Evolutionary conservation across 805 yeast species (phyloP).

Genomic region (Lipomyces sp.): DNA sequence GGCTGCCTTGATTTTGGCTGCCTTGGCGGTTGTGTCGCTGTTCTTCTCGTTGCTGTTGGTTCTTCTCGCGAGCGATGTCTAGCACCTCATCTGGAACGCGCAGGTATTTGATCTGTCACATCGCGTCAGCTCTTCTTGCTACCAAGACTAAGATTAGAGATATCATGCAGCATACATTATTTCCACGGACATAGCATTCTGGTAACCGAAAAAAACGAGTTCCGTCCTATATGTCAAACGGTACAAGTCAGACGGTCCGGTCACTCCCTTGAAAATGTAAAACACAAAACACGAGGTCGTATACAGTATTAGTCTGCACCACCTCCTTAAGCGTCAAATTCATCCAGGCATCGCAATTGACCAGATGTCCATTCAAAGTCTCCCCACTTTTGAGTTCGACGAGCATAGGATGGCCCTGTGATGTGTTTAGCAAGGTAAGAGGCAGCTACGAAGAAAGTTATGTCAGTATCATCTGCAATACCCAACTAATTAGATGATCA

Average conservation of each 20-base stretch:
- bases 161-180: constrained; percentile 53
- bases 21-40: constrained; percentile 26
- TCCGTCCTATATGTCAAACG: constrained; percentile 44
- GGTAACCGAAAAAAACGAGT: constrained; percentile 59
- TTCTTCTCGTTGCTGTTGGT: constrained; percentile 39
- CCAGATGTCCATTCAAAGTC: constrained; percentile 75
- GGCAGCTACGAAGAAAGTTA: constrained; percentile 59
- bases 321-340: constrained; percentile 80
- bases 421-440: constrained; percentile 80
- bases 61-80: constrained; percentile 41
- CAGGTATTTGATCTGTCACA: constrained; percentile 41
- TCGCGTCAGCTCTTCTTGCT: constrained; percentile 13
- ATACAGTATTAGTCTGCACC: constrained; percentile 50
- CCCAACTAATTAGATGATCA: not conserved
- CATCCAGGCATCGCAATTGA: constrained; percentile 94
- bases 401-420: constrained; percentile 80
- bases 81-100: constrained; percentile 43
- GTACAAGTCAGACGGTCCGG: not conserved
- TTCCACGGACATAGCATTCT: constrained; percentile 81
- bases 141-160: constrained; percentile 6
- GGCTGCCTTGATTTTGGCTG: constrained; percentile 17
- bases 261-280: not conserved
- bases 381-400: constrained; percentile 93
- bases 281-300: not conserved
- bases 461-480: not conserved